Conservation (phyloP, 2,329 filamentous ascomycete species). For the Dryadomyces sulphureus region DNA sequence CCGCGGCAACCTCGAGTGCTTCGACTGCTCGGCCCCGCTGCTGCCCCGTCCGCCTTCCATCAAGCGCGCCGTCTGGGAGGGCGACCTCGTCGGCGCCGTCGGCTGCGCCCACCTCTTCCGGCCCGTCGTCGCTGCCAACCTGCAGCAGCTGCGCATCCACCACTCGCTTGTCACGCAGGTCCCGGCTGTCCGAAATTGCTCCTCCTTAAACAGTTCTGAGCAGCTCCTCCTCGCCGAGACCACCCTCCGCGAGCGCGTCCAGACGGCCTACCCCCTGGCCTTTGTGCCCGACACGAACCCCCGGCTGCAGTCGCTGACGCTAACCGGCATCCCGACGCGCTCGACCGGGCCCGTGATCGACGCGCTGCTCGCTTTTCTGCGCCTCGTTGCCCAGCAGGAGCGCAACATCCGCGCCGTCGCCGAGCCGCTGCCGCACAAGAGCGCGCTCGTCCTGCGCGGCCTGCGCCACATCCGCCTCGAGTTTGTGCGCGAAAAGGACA, state of each 20-base stretch:
- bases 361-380: slow-evolving; percentile 32
- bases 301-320: slow-evolving; percentile 33
- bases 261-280: slow-evolving; percentile 29
- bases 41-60: slow-evolving; percentile 11
- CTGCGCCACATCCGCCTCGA: slow-evolving; percentile 40
- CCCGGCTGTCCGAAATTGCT: slow-evolving; percentile 24
- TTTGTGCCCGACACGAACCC: slow-evolving; percentile 43
- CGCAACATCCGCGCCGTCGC: slow-evolving; percentile 20
- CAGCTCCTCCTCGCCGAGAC: slow-evolving; percentile 30
- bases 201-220: slow-evolving; percentile 21
- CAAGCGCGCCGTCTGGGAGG: slow-evolving; percentile 6
- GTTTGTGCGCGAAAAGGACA: slow-evolving; percentile 23
- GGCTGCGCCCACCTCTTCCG: slow-evolving; percentile 33
- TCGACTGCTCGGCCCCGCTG: slow-evolving; percentile 33
- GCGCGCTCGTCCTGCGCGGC: slow-evolving; percentile 30
- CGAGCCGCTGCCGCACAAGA: slow-evolving; percentile 16
- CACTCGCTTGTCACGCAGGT: slow-evolving; percentile 45
- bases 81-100: slow-evolving; percentile 26
- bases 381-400: slow-evolving; percentile 33
- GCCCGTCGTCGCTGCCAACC: slow-evolving; percentile 36
- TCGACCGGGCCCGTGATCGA: slow-evolving; percentile 34
- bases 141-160: slow-evolving; percentile 38
- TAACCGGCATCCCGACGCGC: slow-evolving; percentile 38
- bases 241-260: slow-evolving; percentile 24
- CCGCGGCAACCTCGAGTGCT: slow-evolving; percentile 32